A percentile compares a stretch with the other conserved stretches of the same genome.
These are phyloP conservation scores for Ormosia emarginata DNA, from an alignment of 306 rosid genomes.

Conservation along the genomic window DNA sequence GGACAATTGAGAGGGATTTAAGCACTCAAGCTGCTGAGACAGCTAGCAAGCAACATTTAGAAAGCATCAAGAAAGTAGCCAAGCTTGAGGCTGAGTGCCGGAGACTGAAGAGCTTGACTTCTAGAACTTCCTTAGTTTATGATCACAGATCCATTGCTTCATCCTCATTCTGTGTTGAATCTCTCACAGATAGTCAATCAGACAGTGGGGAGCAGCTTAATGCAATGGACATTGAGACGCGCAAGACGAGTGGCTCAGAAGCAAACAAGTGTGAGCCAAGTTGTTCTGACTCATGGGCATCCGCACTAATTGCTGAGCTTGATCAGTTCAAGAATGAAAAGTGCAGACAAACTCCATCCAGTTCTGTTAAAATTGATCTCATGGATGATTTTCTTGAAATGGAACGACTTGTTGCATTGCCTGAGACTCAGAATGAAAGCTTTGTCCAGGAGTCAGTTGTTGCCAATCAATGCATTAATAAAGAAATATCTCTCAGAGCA, in stretches of 20 bases:
- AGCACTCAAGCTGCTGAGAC: slow-evolving; percentile 90
- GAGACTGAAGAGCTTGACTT: slow-evolving; percentile 52
- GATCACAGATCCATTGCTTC: slow-evolving; percentile 60
- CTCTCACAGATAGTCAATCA: slow-evolving; percentile 75
- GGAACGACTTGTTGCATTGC: slow-evolving; percentile 81
- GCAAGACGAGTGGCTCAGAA: slow-evolving; percentile 46
- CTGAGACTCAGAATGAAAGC: slow-evolving; percentile 42
- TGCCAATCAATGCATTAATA: slow-evolving; percentile 18
- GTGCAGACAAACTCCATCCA: slow-evolving; percentile 43
- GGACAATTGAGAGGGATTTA: slow-evolving; percentile 86
- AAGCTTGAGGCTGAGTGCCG: slow-evolving; percentile 94
- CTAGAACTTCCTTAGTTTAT: slow-evolving; percentile 38
- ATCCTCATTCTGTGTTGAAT: slow-evolving; percentile 65
- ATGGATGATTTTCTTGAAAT: slow-evolving; percentile 99
- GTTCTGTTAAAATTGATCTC: slow-evolving; percentile 60
- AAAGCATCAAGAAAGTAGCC: slow-evolving; percentile 83
- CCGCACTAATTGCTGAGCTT: slow-evolving; percentile 70
- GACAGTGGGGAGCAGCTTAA: slow-evolving; percentile 61
- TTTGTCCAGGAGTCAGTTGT: slow-evolving; percentile 38
- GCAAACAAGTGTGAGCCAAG: slow-evolving; percentile 55
- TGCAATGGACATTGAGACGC: slow-evolving; percentile 40
- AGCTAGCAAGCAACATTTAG: slow-evolving; percentile 93
- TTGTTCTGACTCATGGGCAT: slow-evolving; percentile 78
- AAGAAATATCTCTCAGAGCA: slow-evolving; percentile 45
- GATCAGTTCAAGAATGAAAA: slow-evolving; percentile 81